Evolutionary conservation across 2,329 filamentous ascomycete genomes (phyloP), one percentile per base, ranked within the genome.

Genomic region (Xylogone sp.): DNA sequence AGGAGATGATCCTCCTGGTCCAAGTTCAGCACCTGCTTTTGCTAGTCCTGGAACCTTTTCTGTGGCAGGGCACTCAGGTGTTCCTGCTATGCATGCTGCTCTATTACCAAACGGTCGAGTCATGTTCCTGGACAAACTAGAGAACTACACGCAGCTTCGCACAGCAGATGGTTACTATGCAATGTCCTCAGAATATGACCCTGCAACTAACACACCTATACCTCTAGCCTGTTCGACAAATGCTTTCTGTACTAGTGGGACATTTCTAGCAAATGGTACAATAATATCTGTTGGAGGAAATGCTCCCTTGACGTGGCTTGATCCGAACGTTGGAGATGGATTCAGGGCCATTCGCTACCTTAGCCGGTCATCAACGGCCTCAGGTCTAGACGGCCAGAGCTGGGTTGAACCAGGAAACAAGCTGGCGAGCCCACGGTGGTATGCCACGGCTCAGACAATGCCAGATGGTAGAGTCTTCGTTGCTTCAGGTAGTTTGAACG

Each of bases 31-130:
- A 42, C 74, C 75, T 27, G 66, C 63, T 13, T 71, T 72, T 50
- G 60, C 69, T 13, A 74, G 72, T 45, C 70, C 72, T 29, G 76
- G 76, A 27, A 66, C 65, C 31, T 75, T 83, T 58, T 65, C 66
- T 2, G 63, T 80, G 31, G 70, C 78, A 50, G 81, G 79, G 18
- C 67, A 75, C 52, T 79, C 78, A 48, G 82, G 82, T 57, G 81
- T 84, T n/a, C 80, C 81, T 42, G 79, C 74, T 16, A 84, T 84
- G 82, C 80, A 83, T 59, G 81, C 80, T 55, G 78, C 73, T 58
- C 71, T 84, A 20, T 71, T 83, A 69, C 77, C 73, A 13, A 82
- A 83, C 59, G 80, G 81, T 21, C 71, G 73, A 48, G 79, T 83
- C 10, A 71, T 81, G 34, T 84, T 84, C 66, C 67, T 84, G 16